Evolutionary conservation across 768 basidiomycete genomes (phyloP).

Genomic region (Kwoniella bestiolae): DNA sequence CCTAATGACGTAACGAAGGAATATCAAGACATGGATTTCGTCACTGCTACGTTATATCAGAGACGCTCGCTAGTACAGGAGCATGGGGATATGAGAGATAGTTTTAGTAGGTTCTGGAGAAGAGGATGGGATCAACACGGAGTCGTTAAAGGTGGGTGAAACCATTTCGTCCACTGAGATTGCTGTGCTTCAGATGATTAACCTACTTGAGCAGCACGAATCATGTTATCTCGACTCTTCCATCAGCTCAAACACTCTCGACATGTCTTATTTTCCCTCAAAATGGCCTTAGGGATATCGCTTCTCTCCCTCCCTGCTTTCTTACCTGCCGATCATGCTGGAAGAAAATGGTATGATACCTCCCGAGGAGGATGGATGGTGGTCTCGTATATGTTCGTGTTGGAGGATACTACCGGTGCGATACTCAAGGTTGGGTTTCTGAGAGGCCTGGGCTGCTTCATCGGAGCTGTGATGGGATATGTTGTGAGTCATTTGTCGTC

Average conservation of each 20-base stretch:
- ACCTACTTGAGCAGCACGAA: conserved; percentile 27
- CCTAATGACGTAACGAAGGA: conserved; percentile 21
- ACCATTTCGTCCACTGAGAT: not conserved
- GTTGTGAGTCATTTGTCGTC: conserved; percentile 44
- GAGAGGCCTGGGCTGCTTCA: conserved; percentile 52
- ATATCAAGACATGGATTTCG: conserved; percentile 33
- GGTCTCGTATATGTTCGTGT: conserved; percentile 54
- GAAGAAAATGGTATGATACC: conserved; percentile 45
- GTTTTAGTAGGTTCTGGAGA: conserved; percentile 27
- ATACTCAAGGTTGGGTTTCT: conserved; percentile 54
- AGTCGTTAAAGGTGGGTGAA: conserved; percentile 30
- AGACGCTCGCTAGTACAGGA: not conserved
- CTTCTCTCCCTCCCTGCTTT: conserved; percentile 54
- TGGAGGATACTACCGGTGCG: conserved; percentile 56
- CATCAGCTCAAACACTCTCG: conserved; percentile 44
- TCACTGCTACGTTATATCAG: conserved; percentile 24
- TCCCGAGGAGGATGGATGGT: conserved; percentile 54
- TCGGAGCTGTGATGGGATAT: conserved; percentile 51
- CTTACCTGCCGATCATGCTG: conserved; percentile 39
- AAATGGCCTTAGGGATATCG: conserved; percentile 48
- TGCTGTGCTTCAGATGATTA: not conserved
- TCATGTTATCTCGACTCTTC: conserved; percentile 38
- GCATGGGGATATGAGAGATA: not conserved
- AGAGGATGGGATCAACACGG: conserved; percentile 35
- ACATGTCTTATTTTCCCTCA: conserved; percentile 50